Evolutionary conservation across 2,329 filamentous ascomycete genomes (phyloP), one percentile per base, ranked within the genome.

Genomic region (Chrysoporthe puriensis): DNA sequence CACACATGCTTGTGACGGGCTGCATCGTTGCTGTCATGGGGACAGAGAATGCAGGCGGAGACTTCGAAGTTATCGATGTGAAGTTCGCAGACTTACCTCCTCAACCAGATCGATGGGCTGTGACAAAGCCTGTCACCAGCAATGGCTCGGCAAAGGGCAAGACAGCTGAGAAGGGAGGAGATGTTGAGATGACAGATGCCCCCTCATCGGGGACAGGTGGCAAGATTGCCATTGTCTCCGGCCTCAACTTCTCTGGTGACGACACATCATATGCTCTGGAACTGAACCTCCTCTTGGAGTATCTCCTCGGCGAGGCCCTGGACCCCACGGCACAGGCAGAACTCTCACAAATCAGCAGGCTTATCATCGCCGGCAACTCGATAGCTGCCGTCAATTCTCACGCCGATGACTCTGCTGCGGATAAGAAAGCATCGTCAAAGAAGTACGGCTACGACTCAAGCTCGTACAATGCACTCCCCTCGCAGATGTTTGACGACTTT

Each of bases 401-500:
- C 21, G 40, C 50, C 7, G 59, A 36, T 4, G 68, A 66, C n/a
- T 46, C 66, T 14, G 58, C 65, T 3, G 62, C 65, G 14, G 68
- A 70, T 46, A 77, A 76, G 56, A 88, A 84, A 75, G 83, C 81
- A 69, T 73, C 74, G 1, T 79, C 84, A 62, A 97, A 93, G 78
- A 97, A 96, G 77, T 98, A 97, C 79, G 95, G 96, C 69, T 98
- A 98, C 81, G 96, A 99, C 78, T 89, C 92, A 67, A 90, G 90
- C 65, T 80, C 91, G 0, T 99, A 97, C 83, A 97, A 99, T 76
- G 85, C 95, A 1, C 84, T 91, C 1, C 96, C 96, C 0, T 94
- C 93, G 3, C 88, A 91, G 66, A 90, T 92, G 59, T 86, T 99
- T 44, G 96, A 99, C 80, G 85, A 87, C 6, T 96, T 97, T 77